A percentile compares a stretch with the other conserved stretches of the same genome.
Conservation (phyloP, 2,329 filamentous ascomycete species). For the Claviceps purpurea region DNA sequence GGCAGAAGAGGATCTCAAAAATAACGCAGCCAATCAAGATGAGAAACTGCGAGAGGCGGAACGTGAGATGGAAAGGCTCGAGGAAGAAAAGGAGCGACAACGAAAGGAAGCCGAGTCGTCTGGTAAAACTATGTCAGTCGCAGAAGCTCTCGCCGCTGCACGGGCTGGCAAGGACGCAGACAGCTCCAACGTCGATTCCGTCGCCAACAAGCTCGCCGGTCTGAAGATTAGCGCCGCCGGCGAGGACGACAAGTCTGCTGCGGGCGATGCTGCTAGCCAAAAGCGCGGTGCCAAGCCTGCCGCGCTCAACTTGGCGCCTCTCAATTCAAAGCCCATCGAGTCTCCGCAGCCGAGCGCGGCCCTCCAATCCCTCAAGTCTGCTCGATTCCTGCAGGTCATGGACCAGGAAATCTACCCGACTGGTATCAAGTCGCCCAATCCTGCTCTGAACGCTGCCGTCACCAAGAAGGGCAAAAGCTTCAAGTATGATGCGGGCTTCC, state of each 20-base stretch:
- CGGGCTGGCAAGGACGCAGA: constrained; percentile 26
- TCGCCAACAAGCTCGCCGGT: constrained; percentile 36
- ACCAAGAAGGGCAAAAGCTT: constrained; percentile 70
- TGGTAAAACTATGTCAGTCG: constrained; percentile 32
- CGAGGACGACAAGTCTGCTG: constrained; percentile 19
- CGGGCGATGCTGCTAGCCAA: constrained; percentile 30
- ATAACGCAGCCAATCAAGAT: constrained; percentile 42
- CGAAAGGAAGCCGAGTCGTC: constrained; percentile 37
- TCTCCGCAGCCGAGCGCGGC: constrained; percentile 86
- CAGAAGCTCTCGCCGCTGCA: constrained; percentile 35
- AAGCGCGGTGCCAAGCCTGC: constrained; percentile 65
- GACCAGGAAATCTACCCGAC: constrained; percentile 69
- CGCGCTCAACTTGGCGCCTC: constrained; percentile 71
- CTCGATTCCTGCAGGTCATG: constrained; percentile 72
- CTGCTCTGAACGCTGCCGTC: constrained; percentile 71
- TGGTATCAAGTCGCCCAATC: constrained; percentile 79
- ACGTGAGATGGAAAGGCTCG: constrained; percentile 56
- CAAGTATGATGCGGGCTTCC: constrained; percentile 90
- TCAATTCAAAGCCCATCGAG: constrained; percentile 75
- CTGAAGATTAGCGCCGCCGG: constrained; percentile 28
- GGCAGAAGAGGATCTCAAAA: constrained; percentile 29
- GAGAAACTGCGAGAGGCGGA: constrained; percentile 60
- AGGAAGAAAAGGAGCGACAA: constrained; percentile 54
- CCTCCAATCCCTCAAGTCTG: constrained; percentile 83
- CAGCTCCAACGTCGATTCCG: constrained; percentile 24